Base-by-base conservation (phyloP, 306 rosid species). In the Quercus engelmannii region DNA sequence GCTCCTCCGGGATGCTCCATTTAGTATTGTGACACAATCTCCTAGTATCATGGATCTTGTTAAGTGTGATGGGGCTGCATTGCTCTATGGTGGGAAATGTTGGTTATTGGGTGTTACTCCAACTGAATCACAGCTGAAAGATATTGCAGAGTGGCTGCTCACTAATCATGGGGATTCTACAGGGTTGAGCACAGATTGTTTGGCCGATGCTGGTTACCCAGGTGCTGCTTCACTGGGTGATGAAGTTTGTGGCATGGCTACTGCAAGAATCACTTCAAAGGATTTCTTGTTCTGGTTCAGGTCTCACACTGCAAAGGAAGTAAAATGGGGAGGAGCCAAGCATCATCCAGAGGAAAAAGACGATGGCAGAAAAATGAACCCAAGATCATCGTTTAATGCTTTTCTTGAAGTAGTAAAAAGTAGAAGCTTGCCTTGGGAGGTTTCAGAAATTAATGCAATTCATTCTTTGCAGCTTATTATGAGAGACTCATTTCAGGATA, bases 231-330 rank as follows among this genome's bases (percentile, higher is more conserved):
- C 54, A 57, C 78, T 92, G 25, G 96, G 92, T 10, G 88, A 90
- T 78, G 90, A 91, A 3, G 94, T 94, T 69, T 92, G 96, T 80
- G 97, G 97, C 75, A 84, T 92, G 90, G 92, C 94, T 55, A 71
- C 87, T 6, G 97, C 97, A 30, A 84, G 85, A 81, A 87, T 92
- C 79, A 81, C 73, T 62, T 71, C 86, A 6, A 88, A 84, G 17
- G 90, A 94, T 89, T 89, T 89, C 86, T 75, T 94, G 85, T 94
- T 94, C 84, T 94, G 98, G 98, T 94, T 90, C 78, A 81, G 97
- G 78, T 90, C 96, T 74, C 94, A 88, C 78, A 80, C 83, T 23
- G 94, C 96, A 26, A 84, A 88, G 83, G 97, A 92, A 85, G 63
- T 89, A 43, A 86, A 85, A 65, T 92, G 97, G 98, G 96, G 96